Evolutionary conservation across 352 stramenopile genomes (phyloP).

Genomic region (Phytophthora sp.): DNA sequence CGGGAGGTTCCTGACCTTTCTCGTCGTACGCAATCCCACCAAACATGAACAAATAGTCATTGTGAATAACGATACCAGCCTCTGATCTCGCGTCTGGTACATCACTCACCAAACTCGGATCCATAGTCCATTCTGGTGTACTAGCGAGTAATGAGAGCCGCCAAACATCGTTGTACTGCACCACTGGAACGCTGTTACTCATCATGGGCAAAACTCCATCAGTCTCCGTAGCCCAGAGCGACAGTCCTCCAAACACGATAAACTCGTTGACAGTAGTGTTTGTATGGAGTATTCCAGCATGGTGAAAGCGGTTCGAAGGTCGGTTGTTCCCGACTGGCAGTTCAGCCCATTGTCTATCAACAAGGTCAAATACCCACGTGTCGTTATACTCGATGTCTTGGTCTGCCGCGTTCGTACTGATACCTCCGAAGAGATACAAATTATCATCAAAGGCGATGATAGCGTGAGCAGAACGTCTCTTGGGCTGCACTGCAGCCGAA

Average conservation of each 20-base stretch:
- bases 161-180: conserved; percentile 66
- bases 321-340: conserved; percentile 26
- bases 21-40: conserved; percentile 75
- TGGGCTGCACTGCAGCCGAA: conserved; percentile 35
- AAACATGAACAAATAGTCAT: conserved; percentile 66
- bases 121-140: conserved; percentile 45
- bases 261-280: conserved; percentile 54
- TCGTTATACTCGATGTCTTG: conserved; percentile 74
- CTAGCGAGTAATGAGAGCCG: conserved; percentile 40
- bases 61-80: conserved; percentile 51
- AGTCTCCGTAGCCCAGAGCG: conserved; percentile 31
- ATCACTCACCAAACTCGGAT: conserved; percentile 21
- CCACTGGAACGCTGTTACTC: conserved; percentile 32
- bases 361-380: conserved; percentile 70
- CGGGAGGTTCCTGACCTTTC: conserved; percentile 34
- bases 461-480: conserved; percentile 61
- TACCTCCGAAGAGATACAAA: conserved; percentile 70
- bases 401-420: conserved; percentile 40
- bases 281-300: conserved; percentile 45
- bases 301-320: conserved; percentile 52
- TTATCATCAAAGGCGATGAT: conserved; percentile 53
- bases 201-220: background rate
- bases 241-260: conserved; percentile 60
- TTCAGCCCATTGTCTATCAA: conserved; percentile 40
- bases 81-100: conserved; percentile 54